Evolutionary conservation across 2,329 filamentous ascomycete species (phyloP).

Genomic region (Anthostomella pinea): DNA sequence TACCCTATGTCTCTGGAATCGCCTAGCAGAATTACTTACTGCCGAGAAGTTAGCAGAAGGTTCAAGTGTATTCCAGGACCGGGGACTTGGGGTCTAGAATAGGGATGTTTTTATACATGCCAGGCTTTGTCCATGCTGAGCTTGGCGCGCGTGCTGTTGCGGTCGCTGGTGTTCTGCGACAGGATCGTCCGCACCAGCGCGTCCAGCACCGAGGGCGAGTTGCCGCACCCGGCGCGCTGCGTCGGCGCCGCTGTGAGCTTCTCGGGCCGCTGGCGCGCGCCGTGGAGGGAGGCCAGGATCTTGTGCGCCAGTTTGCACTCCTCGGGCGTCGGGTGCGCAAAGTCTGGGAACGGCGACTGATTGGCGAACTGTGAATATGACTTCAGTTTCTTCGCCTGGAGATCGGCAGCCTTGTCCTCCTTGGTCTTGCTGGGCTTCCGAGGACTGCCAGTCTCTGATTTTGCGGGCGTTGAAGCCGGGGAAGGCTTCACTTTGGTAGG

Average conservation of each 20-base stretch:
- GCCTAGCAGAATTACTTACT: too few relatives aligned
- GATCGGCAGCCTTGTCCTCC: conserved; percentile 22
- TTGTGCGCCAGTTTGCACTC: conserved; percentile 68
- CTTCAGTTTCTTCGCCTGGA: conserved; percentile 43
- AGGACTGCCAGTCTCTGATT: conserved; percentile 11
- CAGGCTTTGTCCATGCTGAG: conserved; percentile 43
- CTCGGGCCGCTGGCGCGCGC: conserved; percentile 59
- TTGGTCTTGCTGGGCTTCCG: conserved; percentile 8
- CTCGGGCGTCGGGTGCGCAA: conserved; percentile 59
- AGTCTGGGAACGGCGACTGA: conserved; percentile 64
- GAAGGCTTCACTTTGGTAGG: too few relatives aligned
- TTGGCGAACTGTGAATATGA: conserved; percentile 37
- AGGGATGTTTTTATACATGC: too few relatives aligned
- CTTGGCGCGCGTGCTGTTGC: conserved; percentile 59
- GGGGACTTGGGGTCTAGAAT: too few relatives aligned
- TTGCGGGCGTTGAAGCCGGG: too few relatives aligned
- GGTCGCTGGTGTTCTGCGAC: conserved; percentile 51
- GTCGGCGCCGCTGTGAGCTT: conserved; percentile 54
- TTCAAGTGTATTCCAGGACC: too few relatives aligned
- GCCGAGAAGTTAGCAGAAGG: too few relatives aligned
- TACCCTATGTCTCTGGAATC: too few relatives aligned
- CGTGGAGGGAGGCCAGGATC: conserved; percentile 64
- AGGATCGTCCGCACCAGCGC: conserved; percentile 51
- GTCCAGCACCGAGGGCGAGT: conserved; percentile 49
- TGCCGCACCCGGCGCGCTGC: conserved; percentile 60